A percentile compares a stretch with the other conserved stretches of the same genome.
phyloP scores from a whole-genome alignment of 1,284 basidiomycete genomes.

The Phlebopus sp. region DNA sequence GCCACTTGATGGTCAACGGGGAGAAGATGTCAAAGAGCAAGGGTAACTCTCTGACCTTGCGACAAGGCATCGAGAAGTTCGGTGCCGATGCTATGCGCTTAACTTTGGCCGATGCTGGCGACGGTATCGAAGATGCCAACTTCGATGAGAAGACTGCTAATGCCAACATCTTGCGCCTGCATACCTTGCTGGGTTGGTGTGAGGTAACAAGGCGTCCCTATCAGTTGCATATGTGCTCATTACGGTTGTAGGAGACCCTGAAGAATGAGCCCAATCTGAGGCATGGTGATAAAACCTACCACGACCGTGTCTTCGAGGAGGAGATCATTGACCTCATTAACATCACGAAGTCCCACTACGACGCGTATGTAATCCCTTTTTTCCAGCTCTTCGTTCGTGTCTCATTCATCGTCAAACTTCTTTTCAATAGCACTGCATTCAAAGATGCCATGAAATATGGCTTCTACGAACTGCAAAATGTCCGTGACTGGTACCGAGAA shows the following conservation, averaged over 20 bases:
- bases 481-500: constrained; percentile 96
- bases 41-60: constrained; percentile 82
- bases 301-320: constrained; percentile 89
- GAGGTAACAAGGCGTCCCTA: constrained; percentile 52
- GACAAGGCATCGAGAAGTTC: constrained; percentile 81
- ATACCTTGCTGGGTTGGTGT: constrained; percentile 92
- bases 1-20: constrained; percentile 97
- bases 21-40: constrained; percentile 99
- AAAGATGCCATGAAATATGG: constrained; percentile 95
- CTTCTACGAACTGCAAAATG: constrained; percentile 93
- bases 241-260: constrained; percentile 64
- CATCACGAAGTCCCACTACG: constrained; percentile 76
- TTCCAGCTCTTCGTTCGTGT: constrained; percentile 2
- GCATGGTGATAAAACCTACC: constrained; percentile 65
- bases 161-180: constrained; percentile 92
- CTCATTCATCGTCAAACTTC: not conserved
- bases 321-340: constrained; percentile 88
- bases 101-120: constrained; percentile 94
- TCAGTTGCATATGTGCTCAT: constrained; percentile 7
- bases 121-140: constrained; percentile 96
- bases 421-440: constrained; percentile 73
- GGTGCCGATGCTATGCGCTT: constrained; percentile 92
- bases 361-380: constrained; percentile 55
- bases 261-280: constrained; percentile 70
- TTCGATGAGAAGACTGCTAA: constrained; percentile 99